phyloP scores from a whole-genome alignment of 805 yeast genomes.

The Saccharomycopsis fermentans region DNA sequence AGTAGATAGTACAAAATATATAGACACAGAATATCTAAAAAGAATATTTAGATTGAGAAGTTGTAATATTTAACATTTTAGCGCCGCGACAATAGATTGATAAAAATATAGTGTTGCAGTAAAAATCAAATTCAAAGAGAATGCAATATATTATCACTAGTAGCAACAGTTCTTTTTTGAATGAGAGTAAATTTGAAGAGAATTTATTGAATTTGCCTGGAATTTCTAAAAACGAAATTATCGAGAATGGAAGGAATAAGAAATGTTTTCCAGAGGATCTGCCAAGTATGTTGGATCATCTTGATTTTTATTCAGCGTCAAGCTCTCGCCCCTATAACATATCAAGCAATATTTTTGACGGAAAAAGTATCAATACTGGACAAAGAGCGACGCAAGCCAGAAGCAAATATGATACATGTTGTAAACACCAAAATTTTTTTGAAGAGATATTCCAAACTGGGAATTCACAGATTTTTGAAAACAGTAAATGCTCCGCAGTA shows the following conservation, averaged over 20 bases:
- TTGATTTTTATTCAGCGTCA: background rate
- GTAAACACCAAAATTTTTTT: background rate
- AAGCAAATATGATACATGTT: background rate
- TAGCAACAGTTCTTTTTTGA: background rate
- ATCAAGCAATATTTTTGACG: too few relatives aligned
- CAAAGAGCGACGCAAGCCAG: background rate
- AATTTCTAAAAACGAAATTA: background rate
- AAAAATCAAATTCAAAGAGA: too few relatives aligned
- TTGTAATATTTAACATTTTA: too few relatives aligned
- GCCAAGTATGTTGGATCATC: background rate
- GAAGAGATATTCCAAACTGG: background rate
- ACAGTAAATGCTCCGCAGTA: background rate
- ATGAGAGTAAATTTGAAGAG: background rate
- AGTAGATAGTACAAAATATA: too few relatives aligned
- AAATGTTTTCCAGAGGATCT: background rate
- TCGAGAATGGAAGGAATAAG: background rate
- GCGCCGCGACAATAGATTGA: too few relatives aligned
- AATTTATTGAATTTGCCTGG: background rate
- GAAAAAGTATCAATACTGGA: background rate
- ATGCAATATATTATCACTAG: background rate
- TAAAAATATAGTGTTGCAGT: too few relatives aligned
- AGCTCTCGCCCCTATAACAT: background rate
- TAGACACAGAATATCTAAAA: too few relatives aligned
- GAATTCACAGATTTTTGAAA: background rate
- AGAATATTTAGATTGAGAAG: too few relatives aligned